These are phyloP conservation scores for Podospora fimiseda DNA, from an alignment of 495 filamentous ascomycete genomes.

Conservation along the genomic window DNA sequence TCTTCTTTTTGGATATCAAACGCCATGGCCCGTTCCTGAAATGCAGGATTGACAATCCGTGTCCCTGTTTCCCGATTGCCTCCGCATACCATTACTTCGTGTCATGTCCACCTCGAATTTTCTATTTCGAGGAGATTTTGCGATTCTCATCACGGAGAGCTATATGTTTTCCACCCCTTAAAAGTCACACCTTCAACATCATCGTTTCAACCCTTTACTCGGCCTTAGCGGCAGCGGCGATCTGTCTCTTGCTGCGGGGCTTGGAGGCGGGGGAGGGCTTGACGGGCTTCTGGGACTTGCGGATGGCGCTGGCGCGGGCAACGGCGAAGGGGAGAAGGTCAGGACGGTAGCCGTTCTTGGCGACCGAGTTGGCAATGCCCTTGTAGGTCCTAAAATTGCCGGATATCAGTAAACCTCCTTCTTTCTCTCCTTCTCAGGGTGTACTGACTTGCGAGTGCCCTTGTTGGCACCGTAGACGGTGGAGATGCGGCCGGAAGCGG, in stretches of 20 bases:
- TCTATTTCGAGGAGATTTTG: conserved; percentile 10
- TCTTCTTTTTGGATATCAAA: conserved; percentile 32
- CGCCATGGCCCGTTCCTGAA: conserved; percentile 30
- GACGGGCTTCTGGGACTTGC: conserved; percentile 65
- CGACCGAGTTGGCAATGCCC: conserved; percentile 68
- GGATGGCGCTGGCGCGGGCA: conserved; percentile 81
- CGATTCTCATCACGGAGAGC: conserved; percentile 20
- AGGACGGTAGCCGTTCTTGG: conserved; percentile 76
- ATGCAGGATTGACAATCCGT: conserved; percentile 26
- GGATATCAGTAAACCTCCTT: conserved; percentile 20
- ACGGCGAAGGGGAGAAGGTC: conserved; percentile 85
- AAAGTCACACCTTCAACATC: neutral
- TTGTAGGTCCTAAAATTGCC: conserved; percentile 69
- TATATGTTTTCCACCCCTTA: conserved; percentile 9
- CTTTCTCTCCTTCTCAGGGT: conserved; percentile 1
- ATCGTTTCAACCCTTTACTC: conserved; percentile 16
- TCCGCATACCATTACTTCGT: conserved; percentile 20
- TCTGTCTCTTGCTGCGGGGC: conserved; percentile 71
- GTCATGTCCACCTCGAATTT: conserved; percentile 11
- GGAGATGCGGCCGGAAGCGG: conserved; percentile 56
- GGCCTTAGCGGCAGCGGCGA: conserved; percentile 50
- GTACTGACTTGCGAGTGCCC: conserved; percentile 71
- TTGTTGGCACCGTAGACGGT: conserved; percentile 62
- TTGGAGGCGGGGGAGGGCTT: conserved; percentile 70
- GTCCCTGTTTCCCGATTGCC: conserved; percentile 17